A percentile compares a stretch with the other conserved stretches of the same genome.
phyloP scores from a whole-genome alignment of 1,284 basidiomycete genomes.

The Puccinia sorghi region DNA sequence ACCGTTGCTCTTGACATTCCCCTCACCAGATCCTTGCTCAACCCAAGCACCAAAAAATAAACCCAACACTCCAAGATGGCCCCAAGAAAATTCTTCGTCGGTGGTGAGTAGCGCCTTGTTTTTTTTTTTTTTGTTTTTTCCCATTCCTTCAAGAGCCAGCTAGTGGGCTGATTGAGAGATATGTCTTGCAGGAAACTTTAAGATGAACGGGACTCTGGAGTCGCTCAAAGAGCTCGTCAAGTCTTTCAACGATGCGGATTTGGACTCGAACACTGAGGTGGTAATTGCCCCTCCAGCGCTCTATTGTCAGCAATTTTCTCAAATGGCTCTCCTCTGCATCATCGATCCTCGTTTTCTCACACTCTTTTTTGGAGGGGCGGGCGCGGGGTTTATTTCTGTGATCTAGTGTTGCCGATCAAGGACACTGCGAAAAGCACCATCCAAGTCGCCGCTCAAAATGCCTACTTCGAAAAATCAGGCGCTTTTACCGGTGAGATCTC shows the following conservation, averaged over 20 bases:
- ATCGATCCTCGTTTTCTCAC: background rate
- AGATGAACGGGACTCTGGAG: conserved; percentile 73
- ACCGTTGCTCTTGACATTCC: too few species aligned
- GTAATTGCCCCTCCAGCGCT: conserved; percentile 86
- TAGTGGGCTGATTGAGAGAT: background rate
- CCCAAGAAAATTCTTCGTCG: conserved; percentile 81
- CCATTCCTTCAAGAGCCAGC: background rate
- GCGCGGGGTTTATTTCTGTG: too few species aligned
- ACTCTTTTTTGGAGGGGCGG: too few species aligned
- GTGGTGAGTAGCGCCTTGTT: conserved; percentile 61
- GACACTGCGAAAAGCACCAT: conserved; percentile 61
- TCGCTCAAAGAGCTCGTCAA: conserved; percentile 69
- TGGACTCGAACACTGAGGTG: conserved; percentile 78
- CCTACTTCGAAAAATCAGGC: conserved; percentile 78
- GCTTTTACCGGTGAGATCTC: conserved; percentile 96
- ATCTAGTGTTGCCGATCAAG: conserved; percentile 11
- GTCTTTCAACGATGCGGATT: conserved; percentile 71
- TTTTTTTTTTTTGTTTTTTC: too few species aligned
- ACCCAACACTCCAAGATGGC: conserved; percentile 59
- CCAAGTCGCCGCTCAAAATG: conserved; percentile 83
- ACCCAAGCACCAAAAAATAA: background rate
- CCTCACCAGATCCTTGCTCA: too few species aligned
- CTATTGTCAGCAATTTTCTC: conserved; percentile 61
- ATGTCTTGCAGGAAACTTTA: conserved; percentile 71
- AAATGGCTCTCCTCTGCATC: conserved; percentile 64